Evolutionary conservation across 2,329 filamentous ascomycete genomes (phyloP).

Genomic region (Penicillium sclerotigenum): DNA sequence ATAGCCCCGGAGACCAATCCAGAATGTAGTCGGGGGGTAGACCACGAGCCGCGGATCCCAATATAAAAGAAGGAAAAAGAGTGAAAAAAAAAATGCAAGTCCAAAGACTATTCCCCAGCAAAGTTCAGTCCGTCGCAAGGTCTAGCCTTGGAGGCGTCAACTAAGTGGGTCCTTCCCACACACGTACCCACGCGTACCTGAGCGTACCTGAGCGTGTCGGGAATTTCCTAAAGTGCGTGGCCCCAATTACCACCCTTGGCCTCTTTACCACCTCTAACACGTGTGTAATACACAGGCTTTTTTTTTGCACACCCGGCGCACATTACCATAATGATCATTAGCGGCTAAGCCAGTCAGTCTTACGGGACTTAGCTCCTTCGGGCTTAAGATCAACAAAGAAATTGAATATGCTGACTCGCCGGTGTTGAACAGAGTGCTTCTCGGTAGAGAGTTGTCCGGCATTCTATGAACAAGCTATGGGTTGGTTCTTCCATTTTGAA

Average conservation of each 20-base stretch:
- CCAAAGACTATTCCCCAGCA: not conserved
- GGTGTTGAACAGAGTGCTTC: not conserved
- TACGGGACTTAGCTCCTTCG: slow-evolving; percentile 6
- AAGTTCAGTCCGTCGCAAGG: slow-evolving; percentile 24
- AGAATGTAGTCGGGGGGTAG: not conserved
- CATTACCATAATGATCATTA: not conserved
- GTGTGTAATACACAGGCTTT: slow-evolving; percentile 5
- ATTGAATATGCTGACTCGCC: not conserved
- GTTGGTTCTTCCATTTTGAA: not conserved
- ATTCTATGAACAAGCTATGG: not conserved
- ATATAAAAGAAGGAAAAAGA: not conserved
- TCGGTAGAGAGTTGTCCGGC: not conserved
- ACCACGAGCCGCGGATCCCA: slow-evolving; percentile 1
- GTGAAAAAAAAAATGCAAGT: not conserved
- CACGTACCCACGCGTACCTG: slow-evolving; percentile 15
- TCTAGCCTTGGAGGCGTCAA: slow-evolving; percentile 26
- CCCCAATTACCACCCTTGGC: not conserved
- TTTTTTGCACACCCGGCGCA: not conserved
- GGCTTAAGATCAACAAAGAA: slow-evolving; percentile 15
- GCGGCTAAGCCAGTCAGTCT: not conserved
- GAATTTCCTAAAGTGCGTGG: slow-evolving; percentile 10
- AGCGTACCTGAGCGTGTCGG: slow-evolving; percentile 13
- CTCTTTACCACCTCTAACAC: not conserved
- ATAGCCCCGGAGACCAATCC: not conserved
- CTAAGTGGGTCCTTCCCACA: slow-evolving; percentile 10